Base-by-base conservation (phyloP, 129 eudicot species). In the Artemisia annua region DNA sequence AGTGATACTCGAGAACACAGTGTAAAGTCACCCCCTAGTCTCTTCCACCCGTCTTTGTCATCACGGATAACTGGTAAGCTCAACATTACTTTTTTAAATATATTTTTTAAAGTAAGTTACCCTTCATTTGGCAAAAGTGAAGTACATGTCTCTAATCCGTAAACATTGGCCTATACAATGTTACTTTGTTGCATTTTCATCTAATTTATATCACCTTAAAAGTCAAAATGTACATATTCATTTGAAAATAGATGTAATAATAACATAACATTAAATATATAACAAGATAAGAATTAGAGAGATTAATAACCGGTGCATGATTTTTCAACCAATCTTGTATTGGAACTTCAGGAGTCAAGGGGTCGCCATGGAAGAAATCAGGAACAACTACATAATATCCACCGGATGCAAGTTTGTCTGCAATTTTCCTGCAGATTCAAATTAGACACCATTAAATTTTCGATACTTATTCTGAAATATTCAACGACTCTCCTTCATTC, bases 381-480 rank as follows among this genome's bases (percentile, higher is more conserved):
- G 95, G 95, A 26, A 83, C 95, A 66, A 82, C 91, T 14, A 81
- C 87, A 75, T 83, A 88, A 79, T 83, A 91, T 72, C 97, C 95
- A 73, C 89, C 82, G 75, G 73, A 85, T 49, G 91, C 91, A 60
- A 85, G 81, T 78, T 81, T 83, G 79, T 91, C 95, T 13, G 97
- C 97, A 39, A 91, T 66, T 28, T 78, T 80, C 88, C 95, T 91
- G 70, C 48, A 82, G 54, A 28, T 24, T 44, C 61, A 66, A 52
- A 61, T 60, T 18, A 51, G 56, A 70, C 59, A 13, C 32, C 32
- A 2, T 17, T 15, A 4, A 35, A 1, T 35, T 35, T 35, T 8
- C 6, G 43, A 35, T 35, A 35, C 43, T 35, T 35, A 35, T 35
- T 35, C 43, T 35, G 43, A 46, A 24, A 7, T 26, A 11, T 22